Evolutionary conservation across 371 early-diverging fungal species (phyloP).

Genomic region (Mucor piriformis): DNA sequence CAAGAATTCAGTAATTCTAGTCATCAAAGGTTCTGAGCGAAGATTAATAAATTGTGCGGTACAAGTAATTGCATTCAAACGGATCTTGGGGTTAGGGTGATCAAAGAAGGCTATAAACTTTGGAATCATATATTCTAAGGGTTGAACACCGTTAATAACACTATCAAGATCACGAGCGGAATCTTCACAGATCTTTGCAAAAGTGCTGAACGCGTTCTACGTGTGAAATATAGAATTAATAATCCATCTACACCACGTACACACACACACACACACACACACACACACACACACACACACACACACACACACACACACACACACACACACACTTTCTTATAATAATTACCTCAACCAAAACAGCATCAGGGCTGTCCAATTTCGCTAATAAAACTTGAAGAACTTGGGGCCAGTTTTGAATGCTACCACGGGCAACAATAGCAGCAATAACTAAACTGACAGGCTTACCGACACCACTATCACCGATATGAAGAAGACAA

Average conservation of each 20-base stretch:
- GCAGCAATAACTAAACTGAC: conserved; percentile 77
- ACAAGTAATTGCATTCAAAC: conserved; percentile 77
- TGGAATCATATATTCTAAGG: conserved; percentile 84
- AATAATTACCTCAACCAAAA: conserved; percentile 74
- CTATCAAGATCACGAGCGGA: conserved; percentile 77
- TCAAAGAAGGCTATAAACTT: conserved; percentile 82
- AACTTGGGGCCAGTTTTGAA: conserved; percentile 84
- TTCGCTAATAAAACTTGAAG: conserved; percentile 76
- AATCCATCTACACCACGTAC: background rate
- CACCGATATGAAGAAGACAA: conserved; percentile 75
- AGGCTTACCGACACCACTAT: conserved; percentile 75
- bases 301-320: background rate
- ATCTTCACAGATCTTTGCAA: conserved; percentile 94
- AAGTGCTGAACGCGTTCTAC: conserved; percentile 83
- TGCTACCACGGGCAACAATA: conserved; percentile 69
- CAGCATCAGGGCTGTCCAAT: conserved; percentile 67
- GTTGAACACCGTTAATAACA: conserved; percentile 69
- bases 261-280: background rate
- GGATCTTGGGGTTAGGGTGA: conserved; percentile 71
- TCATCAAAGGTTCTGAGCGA: conserved; percentile 72
- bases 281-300: background rate
- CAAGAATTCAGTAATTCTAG: conserved; percentile 74
- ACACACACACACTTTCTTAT: conserved; percentile 47
- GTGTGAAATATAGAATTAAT: background rate
- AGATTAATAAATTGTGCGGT: conserved; percentile 80